Base-by-base conservation (phyloP, 345 rosid species). In the Kernera saxatilis region DNA sequence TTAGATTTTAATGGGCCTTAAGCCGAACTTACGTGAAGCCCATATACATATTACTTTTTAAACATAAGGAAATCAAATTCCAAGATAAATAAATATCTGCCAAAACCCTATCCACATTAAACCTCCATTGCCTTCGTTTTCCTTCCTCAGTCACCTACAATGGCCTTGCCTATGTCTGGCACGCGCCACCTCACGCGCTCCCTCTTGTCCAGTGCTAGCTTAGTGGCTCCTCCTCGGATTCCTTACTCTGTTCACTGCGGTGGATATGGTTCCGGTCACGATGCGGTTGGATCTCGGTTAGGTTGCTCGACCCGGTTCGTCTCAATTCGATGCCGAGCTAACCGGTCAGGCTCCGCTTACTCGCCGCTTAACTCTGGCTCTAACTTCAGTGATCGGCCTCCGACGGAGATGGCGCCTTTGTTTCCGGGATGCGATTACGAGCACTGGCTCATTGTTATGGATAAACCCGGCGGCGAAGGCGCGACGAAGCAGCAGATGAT, bases 401-500 rank as follows among this genome's bases (percentile, higher is more conserved):
- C 98, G 27, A 92, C 90, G 30, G 98, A 95, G 71, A 92, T 91
- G 98, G 87, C 95, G 3, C 97, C 96, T 8, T 88, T 92, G 56
- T 95, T 95, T 43, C 93, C 97, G 0, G 98, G 98, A 0, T 92
- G 98, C 54, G 99, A 95, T 48, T 95, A 92, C 55, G 80, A 88
- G 74, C 99, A 92, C 80, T 94, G 98, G 98, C 98, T 94, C 39
- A 94, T 90, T 50, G 92, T 95, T 23, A 95, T 92, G 88, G 97
- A 95, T 53, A 90, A 92, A 73, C 96, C 97, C 6, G 96, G 98
- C 3, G 96, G 97, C 1, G 97, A 92, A 43, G 88, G 85, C 0
- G 96, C 97, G 12, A 82, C 84, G 19, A 92, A 95, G 80, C 91
- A 95, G 85, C 88, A 92, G 75, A 95, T 95, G 98, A 88, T 92